Conservation (phyloP, 208 protist species). For the Leishmania turanica region DNA sequence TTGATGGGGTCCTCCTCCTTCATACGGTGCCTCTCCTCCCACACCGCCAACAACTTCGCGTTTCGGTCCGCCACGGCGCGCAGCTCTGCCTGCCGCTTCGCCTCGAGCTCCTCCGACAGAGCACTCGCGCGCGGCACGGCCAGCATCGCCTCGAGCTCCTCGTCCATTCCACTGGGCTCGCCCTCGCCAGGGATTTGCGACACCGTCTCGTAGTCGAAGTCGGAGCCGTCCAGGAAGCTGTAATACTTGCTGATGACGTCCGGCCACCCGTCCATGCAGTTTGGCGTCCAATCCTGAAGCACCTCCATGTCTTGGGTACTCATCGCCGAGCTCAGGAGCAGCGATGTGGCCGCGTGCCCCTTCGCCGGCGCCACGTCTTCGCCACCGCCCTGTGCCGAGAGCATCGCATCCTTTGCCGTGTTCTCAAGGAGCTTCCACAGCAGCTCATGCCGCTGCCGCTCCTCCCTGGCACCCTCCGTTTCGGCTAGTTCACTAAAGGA, state of each 20-base stretch:
- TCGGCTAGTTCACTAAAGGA: neutral
- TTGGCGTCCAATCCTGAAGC: neutral
- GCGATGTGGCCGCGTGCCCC: neutral
- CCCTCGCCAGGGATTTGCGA: constrained; percentile 10
- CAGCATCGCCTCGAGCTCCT: constrained; percentile 7
- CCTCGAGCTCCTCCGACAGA: neutral
- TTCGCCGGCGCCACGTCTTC: neutral
- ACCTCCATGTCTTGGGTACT: neutral
- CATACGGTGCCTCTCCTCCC: neutral
- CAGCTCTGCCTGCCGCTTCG: neutral
- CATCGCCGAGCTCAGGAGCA: neutral
- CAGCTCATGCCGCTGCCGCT: neutral
- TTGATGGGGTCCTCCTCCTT: neutral
- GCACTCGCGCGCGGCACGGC: neutral
- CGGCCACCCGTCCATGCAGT: constrained; percentile 26
- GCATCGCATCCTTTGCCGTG: neutral
- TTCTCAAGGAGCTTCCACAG: neutral
- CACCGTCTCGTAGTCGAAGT: constrained; percentile 9
- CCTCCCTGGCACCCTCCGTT: neutral
- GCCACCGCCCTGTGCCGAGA: neutral
- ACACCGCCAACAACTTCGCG: neutral
- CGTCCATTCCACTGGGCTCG: neutral
- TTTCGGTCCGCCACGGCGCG: constrained; percentile 1
- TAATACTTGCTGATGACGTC: constrained; percentile 13
- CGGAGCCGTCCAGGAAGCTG: constrained; percentile 6